phyloP scores from a whole-genome alignment of 805 yeast species.

The Saturnispora gosingensis region DNA sequence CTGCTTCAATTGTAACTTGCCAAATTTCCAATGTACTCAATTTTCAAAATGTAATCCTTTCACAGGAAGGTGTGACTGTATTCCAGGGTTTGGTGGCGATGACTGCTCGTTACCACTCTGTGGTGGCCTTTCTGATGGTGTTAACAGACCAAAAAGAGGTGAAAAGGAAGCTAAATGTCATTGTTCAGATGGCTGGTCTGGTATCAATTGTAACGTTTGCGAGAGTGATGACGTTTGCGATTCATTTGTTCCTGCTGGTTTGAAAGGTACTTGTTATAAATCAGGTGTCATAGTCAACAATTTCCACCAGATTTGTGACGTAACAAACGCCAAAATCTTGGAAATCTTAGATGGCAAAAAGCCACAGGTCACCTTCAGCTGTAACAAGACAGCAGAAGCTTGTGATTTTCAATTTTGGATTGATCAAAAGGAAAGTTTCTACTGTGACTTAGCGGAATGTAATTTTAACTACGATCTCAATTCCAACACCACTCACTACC shows the following conservation, averaged over 20 bases:
- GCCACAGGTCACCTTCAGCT: conserved; percentile 90
- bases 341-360: conserved; percentile 67
- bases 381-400: conserved; percentile 52
- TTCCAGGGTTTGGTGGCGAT: conserved; percentile 86
- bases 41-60: conserved; percentile 80
- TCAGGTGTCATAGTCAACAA: conserved; percentile 75
- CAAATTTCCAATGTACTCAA: conserved; percentile 84
- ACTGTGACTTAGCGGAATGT: conserved; percentile 75
- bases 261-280: conserved; percentile 81
- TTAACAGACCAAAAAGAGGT: conserved; percentile 54
- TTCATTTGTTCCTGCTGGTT: conserved; percentile 73
- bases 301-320: conserved; percentile 88
- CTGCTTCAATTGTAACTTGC: conserved; percentile 90
- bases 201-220: conserved; percentile 91
- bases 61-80: conserved; percentile 89
- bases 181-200: conserved; percentile 85
- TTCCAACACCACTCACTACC: conserved; percentile 62
- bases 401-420: conserved; percentile 98
- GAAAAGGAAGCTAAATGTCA: conserved; percentile 44
- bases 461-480: conserved; percentile 52
- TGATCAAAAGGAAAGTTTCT: conserved; percentile 80
- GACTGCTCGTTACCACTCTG: conserved; percentile 86
- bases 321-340: conserved; percentile 79
- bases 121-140: conserved; percentile 66
- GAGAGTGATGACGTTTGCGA: conserved; percentile 66